These are phyloP conservation scores for Penicillium sp. DNA, from an alignment of 2,329 filamentous ascomycete genomes.

Conservation along the genomic window DNA sequence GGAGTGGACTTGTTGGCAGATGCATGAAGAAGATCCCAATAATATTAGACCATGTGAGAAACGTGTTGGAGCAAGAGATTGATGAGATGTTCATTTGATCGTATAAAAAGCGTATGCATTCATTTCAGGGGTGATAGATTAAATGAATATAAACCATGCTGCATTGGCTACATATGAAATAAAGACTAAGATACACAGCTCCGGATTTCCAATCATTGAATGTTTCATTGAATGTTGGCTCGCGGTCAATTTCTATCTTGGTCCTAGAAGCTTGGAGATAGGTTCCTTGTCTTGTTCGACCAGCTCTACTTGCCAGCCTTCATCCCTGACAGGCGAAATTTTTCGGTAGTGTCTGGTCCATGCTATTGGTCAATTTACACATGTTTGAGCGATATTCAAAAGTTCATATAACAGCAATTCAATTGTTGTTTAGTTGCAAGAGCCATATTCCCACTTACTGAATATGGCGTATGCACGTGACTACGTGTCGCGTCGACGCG, in stretches of 20 bases:
- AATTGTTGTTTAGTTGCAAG: neutral
- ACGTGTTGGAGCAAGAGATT: neutral
- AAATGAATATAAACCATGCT: neutral
- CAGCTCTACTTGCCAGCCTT: too few relatives aligned
- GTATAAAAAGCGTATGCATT: neutral
- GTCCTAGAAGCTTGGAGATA: too few relatives aligned
- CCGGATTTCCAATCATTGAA: too few relatives aligned
- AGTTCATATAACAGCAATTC: neutral
- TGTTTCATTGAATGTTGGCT: too few relatives aligned
- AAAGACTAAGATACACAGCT: neutral
- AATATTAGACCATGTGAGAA: neutral
- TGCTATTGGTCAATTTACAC: too few relatives aligned
- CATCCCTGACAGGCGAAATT: too few relatives aligned
- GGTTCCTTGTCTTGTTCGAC: too few relatives aligned
- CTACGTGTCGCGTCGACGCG: conserved; percentile 28
- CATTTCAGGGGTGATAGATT: neutral
- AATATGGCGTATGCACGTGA: conserved; percentile 22
- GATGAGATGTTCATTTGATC: neutral
- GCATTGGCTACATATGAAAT: neutral
- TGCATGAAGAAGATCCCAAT: conserved; percentile 6
- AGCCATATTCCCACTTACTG: neutral
- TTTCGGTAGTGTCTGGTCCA: too few relatives aligned
- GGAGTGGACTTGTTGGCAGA: conserved; percentile 67
- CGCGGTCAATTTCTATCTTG: too few relatives aligned
- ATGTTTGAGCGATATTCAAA: too few relatives aligned